Base-by-base conservation (phyloP, 2,329 filamentous ascomycete species). In the Cryphonectria nitschkei region DNA sequence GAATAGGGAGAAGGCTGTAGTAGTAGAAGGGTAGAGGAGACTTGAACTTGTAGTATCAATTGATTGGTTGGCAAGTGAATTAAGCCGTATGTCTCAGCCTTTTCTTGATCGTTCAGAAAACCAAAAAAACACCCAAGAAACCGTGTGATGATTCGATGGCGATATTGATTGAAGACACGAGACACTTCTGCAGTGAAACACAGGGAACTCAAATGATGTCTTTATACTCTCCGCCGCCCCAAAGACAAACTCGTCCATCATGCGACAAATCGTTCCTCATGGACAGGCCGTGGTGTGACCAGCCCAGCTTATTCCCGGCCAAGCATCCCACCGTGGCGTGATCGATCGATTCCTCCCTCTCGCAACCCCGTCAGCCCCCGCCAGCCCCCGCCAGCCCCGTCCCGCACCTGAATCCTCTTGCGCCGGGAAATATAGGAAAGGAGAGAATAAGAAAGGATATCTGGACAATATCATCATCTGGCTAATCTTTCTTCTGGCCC, bases 261-360 rank as follows among this genome's bases (percentile, higher is more conserved):
- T 63, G 16, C 63, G 67, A 72, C 65, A 9, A 19, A 19, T 39
- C 11, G 34, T 56, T 26, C 46, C 19, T 22, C 50, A 54, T 66
- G 22, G 32, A 37, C 39, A 22, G 29, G 66, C 39, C 9, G 46
- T 72, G 70, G 70, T 52, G 65, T 72, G 70, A 72, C 37, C 37
- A 64, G 22, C 37, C 26, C 39, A 46, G n/a, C 39, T 65, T 52
- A 37, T n/a, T 37, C 16, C 46, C 32, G 41, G 52, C 41, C 54
- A 58, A 70, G 65, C 70, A 72, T 66, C 68, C 70, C 70, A 72
- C 71, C 56, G 68, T 72, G 71, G 71, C 68, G 68, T 72, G 71
- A 70, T 26, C 26, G 26, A 26, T 26, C 26, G 26, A 26, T 65
- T 50, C 13, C 22, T 11, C 19, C 22, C 43, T 11, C 7, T n/a